A percentile compares a stretch with the other conserved stretches of the same genome.
Evolutionary conservation across 805 yeast genomes (phyloP).

Genomic region (Lachancea cidri): DNA sequence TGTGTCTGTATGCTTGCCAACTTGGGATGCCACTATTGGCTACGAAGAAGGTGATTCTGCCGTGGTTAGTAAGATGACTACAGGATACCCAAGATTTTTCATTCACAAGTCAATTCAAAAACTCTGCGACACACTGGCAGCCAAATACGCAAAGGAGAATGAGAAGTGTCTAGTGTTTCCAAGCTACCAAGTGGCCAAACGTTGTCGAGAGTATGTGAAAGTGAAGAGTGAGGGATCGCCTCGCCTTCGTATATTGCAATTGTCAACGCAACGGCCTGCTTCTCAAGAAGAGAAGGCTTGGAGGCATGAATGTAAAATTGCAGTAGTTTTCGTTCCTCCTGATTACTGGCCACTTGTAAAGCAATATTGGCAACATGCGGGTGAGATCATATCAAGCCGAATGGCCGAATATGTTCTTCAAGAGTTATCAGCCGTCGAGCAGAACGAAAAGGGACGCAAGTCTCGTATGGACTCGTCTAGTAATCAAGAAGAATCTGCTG

Average conservation of each 20-base stretch:
- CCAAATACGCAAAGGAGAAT: constrained; percentile 72
- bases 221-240: constrained; percentile 29
- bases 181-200: constrained; percentile 68
- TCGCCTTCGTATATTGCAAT: constrained; percentile 59
- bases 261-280: constrained; percentile 65
- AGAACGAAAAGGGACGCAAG: constrained; percentile 25
- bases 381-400: constrained; percentile 93
- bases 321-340: constrained; percentile 72
- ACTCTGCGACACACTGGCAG: constrained; percentile 48
- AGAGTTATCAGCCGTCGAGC: constrained; percentile 44
- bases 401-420: constrained; percentile 77
- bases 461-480: background rate
- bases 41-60: constrained; percentile 87
- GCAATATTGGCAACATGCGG: constrained; percentile 94
- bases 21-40: constrained; percentile 90
- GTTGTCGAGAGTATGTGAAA: constrained; percentile 77
- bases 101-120: constrained; percentile 60
- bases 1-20: constrained; percentile 89
- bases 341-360: constrained; percentile 60
- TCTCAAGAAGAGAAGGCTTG: constrained; percentile 53
- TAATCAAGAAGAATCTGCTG: constrained; percentile 3
- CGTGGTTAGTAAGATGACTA: constrained; percentile 69
- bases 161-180: constrained; percentile 77
- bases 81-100: constrained; percentile 88
- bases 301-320: constrained; percentile 62